Evolutionary conservation across 164 flowering plant species (phyloP).

Genomic region (Vitis rotundifolia): DNA sequence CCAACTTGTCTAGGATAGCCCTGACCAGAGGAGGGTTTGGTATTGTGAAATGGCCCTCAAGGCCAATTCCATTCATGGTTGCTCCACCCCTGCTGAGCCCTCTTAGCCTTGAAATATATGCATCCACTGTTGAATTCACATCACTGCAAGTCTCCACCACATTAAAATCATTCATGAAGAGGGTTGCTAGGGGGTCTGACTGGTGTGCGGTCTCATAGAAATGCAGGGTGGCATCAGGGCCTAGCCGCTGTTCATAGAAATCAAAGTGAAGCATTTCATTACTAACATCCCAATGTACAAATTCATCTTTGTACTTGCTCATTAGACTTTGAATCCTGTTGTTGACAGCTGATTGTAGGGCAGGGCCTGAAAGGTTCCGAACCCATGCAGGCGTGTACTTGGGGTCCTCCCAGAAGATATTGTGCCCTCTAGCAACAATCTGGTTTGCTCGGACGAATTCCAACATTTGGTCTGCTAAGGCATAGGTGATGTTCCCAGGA

Average conservation of each 20-base stretch:
- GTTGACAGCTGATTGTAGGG: conserved; percentile 52
- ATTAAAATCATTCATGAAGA: conserved; percentile 90
- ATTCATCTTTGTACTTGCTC: conserved; percentile 66
- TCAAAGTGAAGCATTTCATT: conserved; percentile 90
- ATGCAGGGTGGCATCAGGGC: conserved; percentile 54
- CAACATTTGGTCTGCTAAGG: conserved; percentile 69
- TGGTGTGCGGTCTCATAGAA: conserved; percentile 64
- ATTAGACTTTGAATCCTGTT: conserved; percentile 69
- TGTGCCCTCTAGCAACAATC: conserved; percentile 75
- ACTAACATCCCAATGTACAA: conserved; percentile 96
- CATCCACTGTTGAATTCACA: conserved; percentile 79
- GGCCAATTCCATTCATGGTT: conserved; percentile 73
- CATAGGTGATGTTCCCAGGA: conserved; percentile 71
- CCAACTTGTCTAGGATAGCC: conserved; percentile 79
- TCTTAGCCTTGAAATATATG: conserved; percentile 50
- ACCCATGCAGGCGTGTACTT: conserved; percentile 79
- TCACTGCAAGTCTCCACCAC: conserved; percentile 89
- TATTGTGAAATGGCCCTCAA: conserved; percentile 72
- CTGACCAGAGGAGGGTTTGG: conserved; percentile 85
- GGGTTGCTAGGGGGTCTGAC: conserved; percentile 70
- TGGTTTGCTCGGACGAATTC: conserved; percentile 65
- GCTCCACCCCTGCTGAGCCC: conserved; percentile 58
- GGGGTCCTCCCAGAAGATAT: conserved; percentile 97
- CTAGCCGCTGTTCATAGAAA: conserved; percentile 78
- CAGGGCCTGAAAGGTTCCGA: conserved; percentile 50